Evolutionary conservation across 2,329 filamentous ascomycete genomes (phyloP), one percentile per base, ranked within the genome.

Genomic region (Graphilbum fragrans): DNA sequence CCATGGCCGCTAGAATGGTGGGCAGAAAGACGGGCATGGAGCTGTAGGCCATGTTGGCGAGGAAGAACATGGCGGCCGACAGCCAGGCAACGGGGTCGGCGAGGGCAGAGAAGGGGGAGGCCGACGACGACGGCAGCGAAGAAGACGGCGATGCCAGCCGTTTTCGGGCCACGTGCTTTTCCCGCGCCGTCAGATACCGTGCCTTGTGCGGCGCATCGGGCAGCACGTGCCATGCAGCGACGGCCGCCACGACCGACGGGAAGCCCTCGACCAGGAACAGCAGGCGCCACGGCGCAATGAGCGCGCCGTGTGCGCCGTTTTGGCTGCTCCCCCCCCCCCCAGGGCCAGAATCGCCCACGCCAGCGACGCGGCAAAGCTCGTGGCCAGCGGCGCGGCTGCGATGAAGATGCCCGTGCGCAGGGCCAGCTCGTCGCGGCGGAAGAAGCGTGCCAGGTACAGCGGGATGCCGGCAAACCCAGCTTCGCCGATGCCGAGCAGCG

Each of bases 11-110:
- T 37, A 93, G 71, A 47, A 93, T 86, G 20, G 82, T 86, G 29
- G 86, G 86, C 3, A 94, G 70, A 56, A 94, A 94, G 38, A 92
- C 84, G 3, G 87, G 87, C 56, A 94, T 77, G 19, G 83, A 90
- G 53, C 79, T 80, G 64, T 94, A 94, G 12, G 86, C 82, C 57
- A 93, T 82, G 60, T 94, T 94, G 54, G 82, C 79, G 58, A 81
- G 77, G 65, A 93, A 87, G 67, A 93, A 85, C 74, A 94, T 93
- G 51, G 75, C 60, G 1, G 86, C 81, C 5, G 83, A 83, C 34
- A 90, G 66, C 63, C 85, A 90, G 43, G 74, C 74, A 49, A 78
- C 79, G 0, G 82, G 80, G 58, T 86, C 82, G 35, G 55, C 51
- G 23, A 86, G 60, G 3, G 75, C 73, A 45, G 71, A 62, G 14